Evolutionary conservation across 768 basidiomycete species (phyloP).

Genomic region (Hericium alpestre): DNA sequence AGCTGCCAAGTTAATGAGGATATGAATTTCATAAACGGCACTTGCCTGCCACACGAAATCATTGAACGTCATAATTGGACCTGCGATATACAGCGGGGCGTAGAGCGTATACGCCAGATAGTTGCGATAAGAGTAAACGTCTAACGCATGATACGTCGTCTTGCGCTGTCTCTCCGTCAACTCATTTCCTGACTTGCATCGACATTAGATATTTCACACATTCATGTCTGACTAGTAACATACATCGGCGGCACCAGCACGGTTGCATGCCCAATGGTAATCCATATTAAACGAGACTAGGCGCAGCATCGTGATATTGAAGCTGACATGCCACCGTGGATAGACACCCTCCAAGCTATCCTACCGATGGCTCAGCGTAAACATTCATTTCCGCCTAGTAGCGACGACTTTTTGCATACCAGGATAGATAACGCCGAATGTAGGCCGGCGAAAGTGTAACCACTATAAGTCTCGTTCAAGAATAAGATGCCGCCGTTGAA

Average conservation of each 20-base stretch:
- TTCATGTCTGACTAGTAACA: neutral
- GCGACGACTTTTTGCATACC: slow-evolving; percentile 32
- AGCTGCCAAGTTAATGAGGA: neutral
- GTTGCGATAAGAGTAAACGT: slow-evolving; percentile 56
- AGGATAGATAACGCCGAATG: slow-evolving; percentile 44
- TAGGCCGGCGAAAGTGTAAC: slow-evolving; percentile 58
- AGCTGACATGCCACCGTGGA: slow-evolving; percentile 86
- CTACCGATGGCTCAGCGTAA: slow-evolving; percentile 24
- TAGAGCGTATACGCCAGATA: slow-evolving; percentile 85
- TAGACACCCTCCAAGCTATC: slow-evolving; percentile 65
- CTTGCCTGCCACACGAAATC: slow-evolving; percentile 89
- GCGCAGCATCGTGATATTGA: slow-evolving; percentile 94
- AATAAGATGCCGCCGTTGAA: slow-evolving; percentile 72
- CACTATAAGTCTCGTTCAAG: slow-evolving; percentile 61
- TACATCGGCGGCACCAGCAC: slow-evolving; percentile 32
- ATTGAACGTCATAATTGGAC: slow-evolving; percentile 93
- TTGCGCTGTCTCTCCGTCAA: slow-evolving; percentile 54
- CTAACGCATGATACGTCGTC: slow-evolving; percentile 38
- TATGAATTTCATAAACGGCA: neutral
- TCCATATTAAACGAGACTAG: slow-evolving; percentile 92
- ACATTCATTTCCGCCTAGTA: neutral
- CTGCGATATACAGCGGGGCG: slow-evolving; percentile 89
- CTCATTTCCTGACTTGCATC: slow-evolving; percentile 18
- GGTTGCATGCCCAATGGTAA: slow-evolving; percentile 69
- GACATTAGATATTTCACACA: neutral